These are phyloP conservation scores for Ogataea polymorpha DNA, from an alignment of 805 yeast species.

Conservation along the genomic window DNA sequence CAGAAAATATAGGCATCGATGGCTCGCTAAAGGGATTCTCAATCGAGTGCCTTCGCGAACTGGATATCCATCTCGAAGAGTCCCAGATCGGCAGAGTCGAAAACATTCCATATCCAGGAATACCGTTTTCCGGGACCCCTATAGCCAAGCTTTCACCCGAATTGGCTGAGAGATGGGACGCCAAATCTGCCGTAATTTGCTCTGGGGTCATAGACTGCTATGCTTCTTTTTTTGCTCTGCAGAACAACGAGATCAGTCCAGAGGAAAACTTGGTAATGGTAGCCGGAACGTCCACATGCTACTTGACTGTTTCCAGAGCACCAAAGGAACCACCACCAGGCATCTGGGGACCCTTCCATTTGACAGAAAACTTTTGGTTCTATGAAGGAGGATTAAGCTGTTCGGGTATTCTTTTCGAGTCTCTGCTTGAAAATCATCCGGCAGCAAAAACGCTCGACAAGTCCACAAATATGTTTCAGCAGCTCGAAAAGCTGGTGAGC, in stretches of 20 bases:
- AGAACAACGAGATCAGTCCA: constrained; percentile 1
- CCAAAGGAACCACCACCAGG: constrained; percentile 33
- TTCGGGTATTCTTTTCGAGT: constrained; percentile 51
- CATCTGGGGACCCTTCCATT: constrained; percentile 59
- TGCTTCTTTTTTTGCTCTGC: constrained; percentile 46
- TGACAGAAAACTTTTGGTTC: constrained; percentile 32
- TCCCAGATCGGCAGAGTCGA: constrained; percentile 34
- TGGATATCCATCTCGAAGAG: constrained; percentile 13
- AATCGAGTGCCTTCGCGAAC: constrained; percentile 7
- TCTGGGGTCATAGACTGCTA: constrained; percentile 62
- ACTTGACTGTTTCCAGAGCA: constrained; percentile 31
- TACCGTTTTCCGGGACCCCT: constrained; percentile 33
- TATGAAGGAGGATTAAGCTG: constrained; percentile 60
- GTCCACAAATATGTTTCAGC: constrained; percentile 8
- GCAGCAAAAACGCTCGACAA: constrained; percentile 5
- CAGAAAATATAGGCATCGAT: constrained; percentile 42
- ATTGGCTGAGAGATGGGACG: constrained; percentile 5
- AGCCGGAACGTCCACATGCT: constrained; percentile 66
- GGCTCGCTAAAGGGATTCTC: constrained; percentile 58
- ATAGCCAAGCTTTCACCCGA: constrained; percentile 20
- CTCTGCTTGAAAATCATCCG: constrained; percentile 43
- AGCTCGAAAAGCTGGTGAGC: constrained; percentile 26
- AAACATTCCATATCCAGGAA: constrained; percentile 13
- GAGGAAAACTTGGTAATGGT: constrained; percentile 41
- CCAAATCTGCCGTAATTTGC: constrained; percentile 16